Conservation (phyloP, 441 rosid species). For the Theobroma grandiflorum region DNA sequence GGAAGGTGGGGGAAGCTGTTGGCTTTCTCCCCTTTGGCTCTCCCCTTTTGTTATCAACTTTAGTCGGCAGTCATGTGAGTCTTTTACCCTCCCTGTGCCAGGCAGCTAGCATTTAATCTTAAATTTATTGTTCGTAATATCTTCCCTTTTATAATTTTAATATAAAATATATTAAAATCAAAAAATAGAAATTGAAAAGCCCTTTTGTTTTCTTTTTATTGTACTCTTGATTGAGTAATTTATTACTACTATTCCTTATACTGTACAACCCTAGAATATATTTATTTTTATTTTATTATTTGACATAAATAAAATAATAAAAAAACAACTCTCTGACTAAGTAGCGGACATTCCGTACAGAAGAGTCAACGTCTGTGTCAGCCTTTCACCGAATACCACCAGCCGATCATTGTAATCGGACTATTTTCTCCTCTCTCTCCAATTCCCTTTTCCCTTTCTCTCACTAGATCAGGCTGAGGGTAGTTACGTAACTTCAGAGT, state of each 20-base stretch:
- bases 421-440: background rate
- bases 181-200: too few relatives aligned
- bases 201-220: too few relatives aligned
- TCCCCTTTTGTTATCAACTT: background rate
- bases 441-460: background rate
- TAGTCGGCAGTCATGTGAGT: background rate
- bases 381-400: conserved; percentile 51
- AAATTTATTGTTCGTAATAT: too few relatives aligned
- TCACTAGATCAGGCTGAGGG: too few relatives aligned
- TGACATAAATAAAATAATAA: background rate
- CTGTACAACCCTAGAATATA: too few relatives aligned
- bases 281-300: background rate
- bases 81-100: background rate
- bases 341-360: conserved; percentile 47
- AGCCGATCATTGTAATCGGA: conserved; percentile 29
- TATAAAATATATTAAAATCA: too few relatives aligned
- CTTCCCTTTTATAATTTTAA: too few relatives aligned
- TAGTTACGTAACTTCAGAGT: too few relatives aligned
- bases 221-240: too few relatives aligned
- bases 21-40: background rate
- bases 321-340: conserved; percentile 25
- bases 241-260: too few relatives aligned
- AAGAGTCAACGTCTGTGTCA: conserved; percentile 56
- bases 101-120: too few relatives aligned
- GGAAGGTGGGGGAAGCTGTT: too few relatives aligned